Evolutionary conservation across 257 asterid genomes (phyloP), one percentile per base, ranked within the genome.

Genomic region (Phtheirospermum japonicum): DNA sequence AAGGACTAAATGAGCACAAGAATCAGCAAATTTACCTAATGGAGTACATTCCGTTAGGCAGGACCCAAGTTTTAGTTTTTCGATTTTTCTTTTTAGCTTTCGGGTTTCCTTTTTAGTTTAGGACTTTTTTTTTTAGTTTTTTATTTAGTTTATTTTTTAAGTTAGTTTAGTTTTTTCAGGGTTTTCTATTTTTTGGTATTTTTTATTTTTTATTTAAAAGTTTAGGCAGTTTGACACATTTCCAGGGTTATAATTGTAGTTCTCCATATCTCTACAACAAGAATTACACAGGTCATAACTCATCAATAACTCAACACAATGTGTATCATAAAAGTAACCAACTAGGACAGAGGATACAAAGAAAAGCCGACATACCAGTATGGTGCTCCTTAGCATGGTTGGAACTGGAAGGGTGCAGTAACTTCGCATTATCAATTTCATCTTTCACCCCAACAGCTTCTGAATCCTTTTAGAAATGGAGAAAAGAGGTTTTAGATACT

Each of bases 321-420:
- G n/a, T 45, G 19, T 45, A 13, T 45, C 51, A 14, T 45, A 45
- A 18, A 49, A 59, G 13, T 12, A 52, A 16, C 6, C 64, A 51
- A 23, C 42, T 19, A 71, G 11, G 53, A 51, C 61, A 13, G 60
- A 42, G 36, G 60, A 54, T 48, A 55, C 53, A 40, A 39, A 63
- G 45, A 48, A 62, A 42, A 63, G 67, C 34, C 16, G 30, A 70
- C 28, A 49, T 81, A 87, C 94, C 88, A 70, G 75, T 61, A 71
- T 52, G 71, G 56, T 65, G 74, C 72, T 75, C 84, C 39, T 61
- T 70, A 28, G 70, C 70, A 61, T 66, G 50, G 64, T 67, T 72
- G 39, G 70, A 66, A 79, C 69, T 74, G 39, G 55, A 28, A 49
- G 71, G 48, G 52, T 57, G 37, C 43, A 20, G 48, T 16, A 71